Percentiles rank a stretch among this genome's conserved stretches.
Conservation (phyloP, 2,329 filamentous ascomycete genomes). For the Emydomyces testavorans region DNA sequence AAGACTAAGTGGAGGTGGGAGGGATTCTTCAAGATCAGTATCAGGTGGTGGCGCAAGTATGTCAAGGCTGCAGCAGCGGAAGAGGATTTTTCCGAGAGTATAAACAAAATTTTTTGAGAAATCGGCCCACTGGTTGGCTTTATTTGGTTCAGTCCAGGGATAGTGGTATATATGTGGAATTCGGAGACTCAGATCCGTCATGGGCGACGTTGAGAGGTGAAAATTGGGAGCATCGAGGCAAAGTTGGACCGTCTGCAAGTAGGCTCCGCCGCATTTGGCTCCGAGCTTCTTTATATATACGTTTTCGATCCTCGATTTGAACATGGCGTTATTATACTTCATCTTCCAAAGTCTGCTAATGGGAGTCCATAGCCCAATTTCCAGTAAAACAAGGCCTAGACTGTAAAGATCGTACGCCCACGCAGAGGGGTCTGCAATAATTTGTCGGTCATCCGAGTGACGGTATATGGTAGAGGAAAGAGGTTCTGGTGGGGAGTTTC, state of each 20-base stretch:
- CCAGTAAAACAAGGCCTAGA: slow-evolving; percentile 49
- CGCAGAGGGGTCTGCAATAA: slow-evolving; percentile 28
- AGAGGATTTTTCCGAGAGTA: slow-evolving; percentile 33
- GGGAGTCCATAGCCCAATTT: slow-evolving; percentile 54
- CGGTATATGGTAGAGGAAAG: slow-evolving; percentile 48
- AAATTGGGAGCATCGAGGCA: slow-evolving; percentile 50
- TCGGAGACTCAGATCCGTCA: slow-evolving; percentile 32
- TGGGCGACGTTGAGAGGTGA: slow-evolving; percentile 32
- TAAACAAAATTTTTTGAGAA: slow-evolving; percentile 38
- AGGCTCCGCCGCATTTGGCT: slow-evolving; percentile 52
- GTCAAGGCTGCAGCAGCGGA: slow-evolving; percentile 34
- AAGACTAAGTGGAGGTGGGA: slow-evolving; percentile 32
- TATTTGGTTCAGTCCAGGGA: slow-evolving; percentile 33
- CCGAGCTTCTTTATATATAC: slow-evolving; percentile 51
- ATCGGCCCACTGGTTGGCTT: slow-evolving; percentile 31
- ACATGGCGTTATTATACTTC: slow-evolving; percentile 51
- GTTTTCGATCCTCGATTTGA: slow-evolving; percentile 52
- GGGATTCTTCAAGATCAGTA: slow-evolving; percentile 33
- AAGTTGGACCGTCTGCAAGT: slow-evolving; percentile 51
- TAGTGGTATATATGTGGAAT: slow-evolving; percentile 34
- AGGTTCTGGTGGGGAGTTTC: slow-evolving; percentile 37
- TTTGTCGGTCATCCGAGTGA: slow-evolving; percentile 42
- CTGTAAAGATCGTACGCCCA: slow-evolving; percentile 49
- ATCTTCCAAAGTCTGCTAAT: slow-evolving; percentile 52
- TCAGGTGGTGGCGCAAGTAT: slow-evolving; percentile 32